Conservation (phyloP, 208 protist species). For the Trypanosoma congolense region DNA sequence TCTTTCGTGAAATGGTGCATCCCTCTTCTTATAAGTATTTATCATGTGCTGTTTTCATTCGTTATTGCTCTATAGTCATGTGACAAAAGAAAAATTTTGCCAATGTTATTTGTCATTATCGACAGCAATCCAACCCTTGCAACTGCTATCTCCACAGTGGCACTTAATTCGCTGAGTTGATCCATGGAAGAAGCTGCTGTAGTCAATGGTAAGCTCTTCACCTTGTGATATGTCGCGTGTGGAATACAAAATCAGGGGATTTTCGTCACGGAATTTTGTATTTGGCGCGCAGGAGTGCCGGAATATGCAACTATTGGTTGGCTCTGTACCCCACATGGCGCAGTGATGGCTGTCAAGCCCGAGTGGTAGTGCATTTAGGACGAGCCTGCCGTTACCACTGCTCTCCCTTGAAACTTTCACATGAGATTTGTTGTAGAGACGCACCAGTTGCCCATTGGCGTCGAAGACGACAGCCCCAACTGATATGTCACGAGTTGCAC, state of each 20-base stretch:
- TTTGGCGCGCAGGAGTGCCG: conserved; percentile 86
- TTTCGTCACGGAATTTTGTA: conserved; percentile 53
- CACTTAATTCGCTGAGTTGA: conserved; percentile 75
- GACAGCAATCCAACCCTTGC: conserved; percentile 38
- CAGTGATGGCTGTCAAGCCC: conserved; percentile 73
- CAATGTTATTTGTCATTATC: conserved; percentile 24
- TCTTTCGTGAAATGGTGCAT: too few species aligned
- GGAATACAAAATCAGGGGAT: conserved; percentile 68
- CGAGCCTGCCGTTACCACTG: conserved; percentile 58
- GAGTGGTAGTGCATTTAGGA: conserved; percentile 71
- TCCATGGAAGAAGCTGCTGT: conserved; percentile 76
- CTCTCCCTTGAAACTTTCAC: conserved; percentile 31
- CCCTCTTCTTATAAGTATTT: too few species aligned
- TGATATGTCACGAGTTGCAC: conserved; percentile 49
- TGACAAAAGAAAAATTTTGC: too few species aligned
- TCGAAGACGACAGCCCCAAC: conserved; percentile 51
- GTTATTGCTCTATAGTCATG: too few species aligned
- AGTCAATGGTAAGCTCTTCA: conserved; percentile 89
- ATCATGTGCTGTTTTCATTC: too few species aligned
- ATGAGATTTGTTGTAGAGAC: conserved; percentile 79
- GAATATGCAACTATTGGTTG: conserved; percentile 58
- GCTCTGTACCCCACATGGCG: conserved; percentile 73
- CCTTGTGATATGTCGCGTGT: conserved; percentile 65
- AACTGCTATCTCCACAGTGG: conserved; percentile 46
- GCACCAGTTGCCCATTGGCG: conserved; percentile 56